Base-by-base conservation (phyloP, 2,329 filamentous ascomycete genomes). In the Penicillium thymicola region DNA sequence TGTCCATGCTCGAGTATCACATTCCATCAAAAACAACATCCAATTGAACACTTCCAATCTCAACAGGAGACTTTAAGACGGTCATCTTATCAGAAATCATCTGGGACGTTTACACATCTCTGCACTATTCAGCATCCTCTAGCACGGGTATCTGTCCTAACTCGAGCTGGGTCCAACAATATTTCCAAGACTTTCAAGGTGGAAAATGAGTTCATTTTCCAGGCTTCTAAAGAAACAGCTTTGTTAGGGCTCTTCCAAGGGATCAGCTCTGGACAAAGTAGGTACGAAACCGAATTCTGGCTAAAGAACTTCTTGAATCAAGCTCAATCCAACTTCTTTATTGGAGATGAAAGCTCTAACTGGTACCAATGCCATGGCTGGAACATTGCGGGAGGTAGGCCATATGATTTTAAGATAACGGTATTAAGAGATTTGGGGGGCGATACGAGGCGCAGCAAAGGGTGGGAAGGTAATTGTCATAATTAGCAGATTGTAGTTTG, bases 351-450 rank as follows among this genome's bases (percentile, higher is more conserved):
- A 32, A 37, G 23, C 23, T 44, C 50, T 44, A 52, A 52, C 40
- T 52, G 30, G 40, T 45, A 52, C 23, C 50, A 52, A 52, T 52
- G 32, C 9, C 50, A 52, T 44, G 41, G 40, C 41, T 52, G 32
- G 50, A 37, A 45, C 8, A 38, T 45, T 45, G 41, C 41, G 32
- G 11, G 11, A n/a, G 30, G 41, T 5, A 36, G 7, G 11, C 30
- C 30, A 6, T 44, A 38, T 37, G 5, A 36, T 45, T 44, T 45
- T 14, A 52, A 25, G 32, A 52, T 52, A 52, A 37, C 18, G 18
- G 14, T 43, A 43, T 30, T 18, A 14, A 51, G 40, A 14, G 28
- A 36, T 30, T 13, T 52, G 16, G 30, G 30, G 30, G 30, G 30
- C 30, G 30, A 32, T 14, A 32, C 11, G 30, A 32, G 30, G 30